Conservation (phyloP, 352 stramenopile genomes). For the Pythium utonaiense region DNA sequence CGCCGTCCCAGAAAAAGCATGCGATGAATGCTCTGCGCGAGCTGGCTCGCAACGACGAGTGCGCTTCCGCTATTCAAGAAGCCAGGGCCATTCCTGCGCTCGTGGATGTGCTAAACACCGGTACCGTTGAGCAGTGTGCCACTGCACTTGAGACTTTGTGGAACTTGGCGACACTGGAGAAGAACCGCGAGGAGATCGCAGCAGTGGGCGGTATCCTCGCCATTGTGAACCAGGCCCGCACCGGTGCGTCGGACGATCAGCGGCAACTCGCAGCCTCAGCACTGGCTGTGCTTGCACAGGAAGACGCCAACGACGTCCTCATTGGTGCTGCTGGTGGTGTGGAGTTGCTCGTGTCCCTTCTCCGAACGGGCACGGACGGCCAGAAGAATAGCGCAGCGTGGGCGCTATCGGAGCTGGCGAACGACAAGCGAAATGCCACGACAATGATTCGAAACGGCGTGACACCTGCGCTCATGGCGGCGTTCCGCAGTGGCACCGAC, state of each 20-base stretch:
- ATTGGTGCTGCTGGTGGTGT: conserved; percentile 13
- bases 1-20: conserved; percentile 6
- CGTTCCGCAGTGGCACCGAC: conserved; percentile 9
- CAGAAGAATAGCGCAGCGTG: conserved; percentile 16
- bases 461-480: not conserved
- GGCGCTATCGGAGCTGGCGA: conserved; percentile 10
- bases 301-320: conserved; percentile 7
- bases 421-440: conserved; percentile 8
- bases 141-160: conserved; percentile 2
- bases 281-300: conserved; percentile 11
- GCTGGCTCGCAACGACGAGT: conserved; percentile 6
- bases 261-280: not conserved
- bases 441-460: not conserved
- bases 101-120: conserved; percentile 6
- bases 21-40: conserved; percentile 4
- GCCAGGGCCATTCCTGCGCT: conserved; percentile 7
- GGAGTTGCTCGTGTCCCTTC: conserved; percentile 1
- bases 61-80: not conserved
- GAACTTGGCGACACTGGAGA: conserved; percentile 10
- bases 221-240: conserved; percentile 10
- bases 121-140: conserved; percentile 4
- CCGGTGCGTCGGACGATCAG: conserved; percentile 8
- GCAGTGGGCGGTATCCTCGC: conserved; percentile 8
- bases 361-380: conserved; percentile 1
- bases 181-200: conserved; percentile 14